phyloP scores from a whole-genome alignment of 257 asterid genomes.

The Cordia subcordata region DNA sequence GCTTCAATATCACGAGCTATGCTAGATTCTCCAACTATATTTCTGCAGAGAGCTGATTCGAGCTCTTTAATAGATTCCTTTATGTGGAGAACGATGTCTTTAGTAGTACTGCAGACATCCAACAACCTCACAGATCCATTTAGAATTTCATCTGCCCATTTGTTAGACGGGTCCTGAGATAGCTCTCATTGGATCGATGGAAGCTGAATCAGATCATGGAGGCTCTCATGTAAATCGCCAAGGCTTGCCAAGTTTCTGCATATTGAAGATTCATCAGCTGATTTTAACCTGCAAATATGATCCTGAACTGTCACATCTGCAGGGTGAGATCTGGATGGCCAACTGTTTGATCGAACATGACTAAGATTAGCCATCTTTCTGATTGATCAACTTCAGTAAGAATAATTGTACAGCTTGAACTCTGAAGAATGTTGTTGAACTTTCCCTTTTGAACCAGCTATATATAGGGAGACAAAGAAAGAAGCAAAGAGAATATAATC shows the following conservation, averaged over 20 bases:
- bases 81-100: conserved; percentile 11
- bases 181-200: conserved; percentile 13
- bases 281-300: not conserved
- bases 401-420: too few relatives aligned
- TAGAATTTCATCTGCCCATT: conserved; percentile 4
- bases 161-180: not conserved
- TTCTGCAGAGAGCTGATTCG: conserved; percentile 22
- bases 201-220: conserved; percentile 17
- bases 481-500: too few relatives aligned
- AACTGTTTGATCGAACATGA: not conserved
- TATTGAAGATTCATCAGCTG: not conserved
- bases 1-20: not conserved
- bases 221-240: conserved; percentile 8
- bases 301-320: not conserved
- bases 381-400: too few relatives aligned
- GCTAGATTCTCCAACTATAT: conserved; percentile 4
- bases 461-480: too few relatives aligned
- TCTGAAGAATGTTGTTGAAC: too few relatives aligned
- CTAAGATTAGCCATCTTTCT: too few relatives aligned
- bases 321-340: not conserved
- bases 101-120: conserved; percentile 7
- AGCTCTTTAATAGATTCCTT: conserved; percentile 21
- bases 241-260: conserved; percentile 8
- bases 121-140: conserved; percentile 20
- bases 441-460: too few relatives aligned